Evolutionary conservation across 495 filamentous ascomycete genomes (phyloP).

Genomic region (Penicillium argentinense): DNA sequence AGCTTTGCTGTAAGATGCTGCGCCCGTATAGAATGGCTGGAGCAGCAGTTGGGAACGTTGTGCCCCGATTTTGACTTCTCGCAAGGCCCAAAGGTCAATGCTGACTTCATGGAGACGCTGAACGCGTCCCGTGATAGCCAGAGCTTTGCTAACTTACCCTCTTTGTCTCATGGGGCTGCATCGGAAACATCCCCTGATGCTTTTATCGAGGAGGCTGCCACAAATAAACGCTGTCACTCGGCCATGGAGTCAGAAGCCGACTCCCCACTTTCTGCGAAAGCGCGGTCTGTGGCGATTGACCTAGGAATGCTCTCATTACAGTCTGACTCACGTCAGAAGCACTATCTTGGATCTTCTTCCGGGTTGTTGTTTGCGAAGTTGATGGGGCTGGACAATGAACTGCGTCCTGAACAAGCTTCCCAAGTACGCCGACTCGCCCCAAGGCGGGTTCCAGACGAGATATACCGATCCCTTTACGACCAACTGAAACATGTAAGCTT

Average conservation of each 20-base stretch:
- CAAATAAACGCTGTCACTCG: constrained; percentile 18
- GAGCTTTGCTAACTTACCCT: not conserved
- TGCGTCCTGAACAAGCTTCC: not conserved
- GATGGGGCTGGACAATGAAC: constrained; percentile 15
- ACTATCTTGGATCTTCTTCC: constrained; percentile 27
- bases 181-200: not conserved
- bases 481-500: constrained; percentile 10
- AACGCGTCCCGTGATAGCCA: not conserved
- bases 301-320: constrained; percentile 28
- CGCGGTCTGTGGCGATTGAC: constrained; percentile 25
- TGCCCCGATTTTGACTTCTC: constrained; percentile 20
- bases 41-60: constrained; percentile 13
- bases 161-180: not conserved
- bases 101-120: not conserved
- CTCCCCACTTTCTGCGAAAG: constrained; percentile 18
- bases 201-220: not conserved
- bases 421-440: constrained; percentile 3
- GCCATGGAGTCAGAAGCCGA: constrained; percentile 15
- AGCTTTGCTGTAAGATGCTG: constrained; percentile 20
- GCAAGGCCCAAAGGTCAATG: constrained; percentile 15
- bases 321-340: constrained; percentile 24
- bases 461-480: constrained; percentile 12
- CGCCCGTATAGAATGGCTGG: constrained; percentile 25
- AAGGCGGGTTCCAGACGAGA: not conserved
- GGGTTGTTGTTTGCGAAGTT: constrained; percentile 24